Evolutionary conservation across 2,329 filamentous ascomycete species (phyloP), one percentile per base, ranked within the genome.

Genomic region (Penicillium corylophilum): DNA sequence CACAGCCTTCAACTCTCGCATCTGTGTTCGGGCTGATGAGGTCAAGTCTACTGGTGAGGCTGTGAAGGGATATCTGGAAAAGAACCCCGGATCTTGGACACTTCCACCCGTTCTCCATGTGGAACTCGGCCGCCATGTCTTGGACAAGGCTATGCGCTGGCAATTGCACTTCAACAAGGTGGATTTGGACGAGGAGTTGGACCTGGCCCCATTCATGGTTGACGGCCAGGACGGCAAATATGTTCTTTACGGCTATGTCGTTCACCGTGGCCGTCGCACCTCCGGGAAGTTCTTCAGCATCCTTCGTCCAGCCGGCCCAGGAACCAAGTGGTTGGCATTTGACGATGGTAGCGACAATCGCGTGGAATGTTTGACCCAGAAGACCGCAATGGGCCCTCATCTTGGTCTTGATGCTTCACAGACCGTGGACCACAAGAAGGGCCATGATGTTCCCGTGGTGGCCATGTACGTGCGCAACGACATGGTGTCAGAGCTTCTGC

Each of bases 281-380:
- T 85, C 82, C 5, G 78, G 78, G 43, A 75, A 79, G 33, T 86
- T 84, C 68, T 81, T 82, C 58, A 78, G 80, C n/a, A 78, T 84
- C 29, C 66, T 86, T 43, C 77, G 83, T 26, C 83, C 83, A 1
- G 74, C 75, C 40, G 82, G 82, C 2, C 77, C 78, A 5, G 77
- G 75, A 9, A 74, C 77, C 8, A 78, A 76, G 41, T 86, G 83
- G 83, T 79, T 85, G 48, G 77, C 76, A 29, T 85, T 84, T 56
- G 77, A 81, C 28, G 79, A 82, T 56, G 77, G 75, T 48, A 77
- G 78, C 26, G 78, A 79, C 28, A 81, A 81, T 50, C 75, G 77
- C 45, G 81, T 86, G 28, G 77, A 76, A 46, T 81, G 81, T 40
- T 66, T 84, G 51, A 85, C 82, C 0, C 74, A 74, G 33, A 81